These are phyloP conservation scores for Moesziomyces sp. DNA, from an alignment of 1,284 basidiomycete genomes.

Conservation along the genomic window DNA sequence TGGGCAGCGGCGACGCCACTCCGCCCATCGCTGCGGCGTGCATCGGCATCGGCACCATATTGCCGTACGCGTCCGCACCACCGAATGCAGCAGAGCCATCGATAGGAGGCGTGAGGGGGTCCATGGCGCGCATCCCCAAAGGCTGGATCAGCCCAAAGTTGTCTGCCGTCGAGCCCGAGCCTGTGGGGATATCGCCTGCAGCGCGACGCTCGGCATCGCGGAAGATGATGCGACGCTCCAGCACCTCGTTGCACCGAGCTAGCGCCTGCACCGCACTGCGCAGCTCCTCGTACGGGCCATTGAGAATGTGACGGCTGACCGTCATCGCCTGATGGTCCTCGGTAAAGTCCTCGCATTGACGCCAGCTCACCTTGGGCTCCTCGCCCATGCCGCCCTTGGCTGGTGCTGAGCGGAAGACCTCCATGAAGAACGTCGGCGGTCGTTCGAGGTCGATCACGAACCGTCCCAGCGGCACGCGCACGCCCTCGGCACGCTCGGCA, in stretches of 20 bases:
- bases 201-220: constrained; percentile 24
- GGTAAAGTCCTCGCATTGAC: constrained; percentile 63
- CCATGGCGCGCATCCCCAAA: neutral
- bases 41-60: constrained; percentile 21
- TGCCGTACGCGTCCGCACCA: constrained; percentile 12
- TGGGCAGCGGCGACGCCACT: constrained; percentile 5
- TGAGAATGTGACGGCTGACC: constrained; percentile 46
- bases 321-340: constrained; percentile 55
- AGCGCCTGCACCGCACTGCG: constrained; percentile 44
- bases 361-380: constrained; percentile 51
- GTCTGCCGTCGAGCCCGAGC: constrained; percentile 27
- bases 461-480: constrained; percentile 44
- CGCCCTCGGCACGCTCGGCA: constrained; percentile 52
- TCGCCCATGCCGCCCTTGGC: constrained; percentile 19
- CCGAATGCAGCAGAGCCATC: constrained; percentile 6
- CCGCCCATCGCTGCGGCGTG: constrained; percentile 13
- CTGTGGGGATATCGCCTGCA: constrained; percentile 22
- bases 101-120: constrained; percentile 7
- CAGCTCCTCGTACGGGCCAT: constrained; percentile 56
- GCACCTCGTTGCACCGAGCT: constrained; percentile 25
- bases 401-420: constrained; percentile 52
- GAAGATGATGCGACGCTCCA: constrained; percentile 35
- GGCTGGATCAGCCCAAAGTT: constrained; percentile 34
- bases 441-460: constrained; percentile 51
- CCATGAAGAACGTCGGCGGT: constrained; percentile 61